Evolutionary conservation across 73 alveolate genomes (phyloP).

Genomic region (Symbiodinium natans): DNA sequence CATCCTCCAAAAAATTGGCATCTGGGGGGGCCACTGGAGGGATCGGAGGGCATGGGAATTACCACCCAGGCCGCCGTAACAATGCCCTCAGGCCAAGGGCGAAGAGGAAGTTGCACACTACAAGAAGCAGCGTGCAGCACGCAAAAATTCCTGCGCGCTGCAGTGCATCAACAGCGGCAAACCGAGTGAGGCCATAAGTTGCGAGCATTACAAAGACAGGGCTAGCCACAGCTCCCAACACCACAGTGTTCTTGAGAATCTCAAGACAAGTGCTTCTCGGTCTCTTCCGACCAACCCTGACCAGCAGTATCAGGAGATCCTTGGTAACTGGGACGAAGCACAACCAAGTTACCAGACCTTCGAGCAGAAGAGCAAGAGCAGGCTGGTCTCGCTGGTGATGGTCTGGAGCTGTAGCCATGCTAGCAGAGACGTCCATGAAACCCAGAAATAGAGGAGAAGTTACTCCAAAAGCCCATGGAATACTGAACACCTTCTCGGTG

Average conservation of each 20-base stretch:
- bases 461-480: not conserved
- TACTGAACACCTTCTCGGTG: not conserved
- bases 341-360: not conserved
- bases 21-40: not conserved
- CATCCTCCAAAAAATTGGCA: not conserved
- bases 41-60: not conserved
- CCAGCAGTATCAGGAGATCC: not conserved
- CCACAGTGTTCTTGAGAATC: not conserved
- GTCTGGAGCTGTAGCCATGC: not conserved
- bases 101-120: not conserved
- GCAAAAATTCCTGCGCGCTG: not conserved
- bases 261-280: not conserved
- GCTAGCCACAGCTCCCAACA: not conserved
- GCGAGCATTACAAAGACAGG: not conserved
- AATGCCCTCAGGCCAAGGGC: not conserved
- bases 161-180: not conserved
- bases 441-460: not conserved
- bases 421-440: conserved; percentile 6
- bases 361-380: not conserved
- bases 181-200: not conserved
- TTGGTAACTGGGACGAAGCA: not conserved
- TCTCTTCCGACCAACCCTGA: not conserved
- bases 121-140: not conserved
- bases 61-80: not conserved
- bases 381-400: not conserved